Evolutionary conservation across 2,329 filamentous ascomycete species (phyloP).

Genomic region (Fusarium hainanense): DNA sequence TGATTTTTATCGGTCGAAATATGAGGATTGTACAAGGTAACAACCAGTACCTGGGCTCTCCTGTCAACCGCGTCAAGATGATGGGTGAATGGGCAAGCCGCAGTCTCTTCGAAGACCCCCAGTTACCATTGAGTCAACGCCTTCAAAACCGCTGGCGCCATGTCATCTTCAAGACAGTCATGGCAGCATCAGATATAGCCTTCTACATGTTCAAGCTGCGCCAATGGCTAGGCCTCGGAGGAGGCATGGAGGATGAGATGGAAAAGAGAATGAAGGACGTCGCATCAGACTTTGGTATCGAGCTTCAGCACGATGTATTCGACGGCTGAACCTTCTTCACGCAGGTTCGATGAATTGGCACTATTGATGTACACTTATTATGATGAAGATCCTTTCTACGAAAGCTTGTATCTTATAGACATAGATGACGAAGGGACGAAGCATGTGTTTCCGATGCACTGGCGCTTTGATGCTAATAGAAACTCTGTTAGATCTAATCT

Average conservation of each 20-base stretch:
- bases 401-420: constrained; percentile 21
- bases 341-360: not conserved
- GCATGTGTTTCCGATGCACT: not conserved
- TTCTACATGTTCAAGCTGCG: constrained; percentile 85
- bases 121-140: constrained; percentile 71
- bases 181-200: constrained; percentile 80
- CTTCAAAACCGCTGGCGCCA: constrained; percentile 79
- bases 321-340: constrained; percentile 69
- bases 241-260: constrained; percentile 94
- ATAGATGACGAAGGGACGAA: constrained; percentile 23
- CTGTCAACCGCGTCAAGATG: constrained; percentile 93
- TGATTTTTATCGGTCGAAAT: constrained; percentile 92
- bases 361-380: constrained; percentile 16
- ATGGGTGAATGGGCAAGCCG: constrained; percentile 90
- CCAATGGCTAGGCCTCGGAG: constrained; percentile 80
- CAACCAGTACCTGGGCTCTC: constrained; percentile 89
- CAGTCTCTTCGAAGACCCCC: constrained; percentile 79
- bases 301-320: constrained; percentile 89
- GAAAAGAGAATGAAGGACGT: constrained; percentile 88
- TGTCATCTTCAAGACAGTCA: constrained; percentile 81
- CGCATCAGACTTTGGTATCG: constrained; percentile 91
- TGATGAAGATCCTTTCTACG: constrained; percentile 7
- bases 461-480: constrained; percentile 14
- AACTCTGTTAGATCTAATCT: not conserved
- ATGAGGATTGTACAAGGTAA: constrained; percentile 93